phyloP scores from a whole-genome alignment of 352 stramenopile species.

The Phytophthora hybrid region DNA sequence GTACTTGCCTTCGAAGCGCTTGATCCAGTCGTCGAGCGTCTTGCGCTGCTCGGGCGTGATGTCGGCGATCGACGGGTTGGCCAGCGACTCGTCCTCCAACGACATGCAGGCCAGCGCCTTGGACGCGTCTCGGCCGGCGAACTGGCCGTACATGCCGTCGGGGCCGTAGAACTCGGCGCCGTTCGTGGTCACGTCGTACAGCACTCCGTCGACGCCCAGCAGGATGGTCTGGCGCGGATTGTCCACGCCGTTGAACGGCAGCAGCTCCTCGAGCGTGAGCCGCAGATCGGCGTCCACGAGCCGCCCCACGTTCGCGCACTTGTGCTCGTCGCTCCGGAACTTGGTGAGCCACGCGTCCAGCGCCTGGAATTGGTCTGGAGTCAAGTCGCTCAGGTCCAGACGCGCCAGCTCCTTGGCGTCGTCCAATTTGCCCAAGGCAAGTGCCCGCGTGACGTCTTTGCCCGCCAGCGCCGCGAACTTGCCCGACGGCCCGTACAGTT shows the following conservation, averaged over 20 bases:
- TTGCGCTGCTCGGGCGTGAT: slow-evolving; percentile 88
- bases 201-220: slow-evolving; percentile 84
- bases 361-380: slow-evolving; percentile 26
- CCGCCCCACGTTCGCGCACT: slow-evolving; percentile 91
- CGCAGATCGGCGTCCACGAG: slow-evolving; percentile 64
- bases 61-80: slow-evolving; percentile 82
- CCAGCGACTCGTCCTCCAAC: slow-evolving; percentile 90
- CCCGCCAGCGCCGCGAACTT: slow-evolving; percentile 90
- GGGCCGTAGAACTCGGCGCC: slow-evolving; percentile 92
- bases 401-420: slow-evolving; percentile 64
- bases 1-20: slow-evolving; percentile 95
- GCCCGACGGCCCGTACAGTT: slow-evolving; percentile 93
- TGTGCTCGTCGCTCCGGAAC: slow-evolving; percentile 82
- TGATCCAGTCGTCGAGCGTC: slow-evolving; percentile 94
- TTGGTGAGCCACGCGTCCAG: slow-evolving; percentile 86
- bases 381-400: slow-evolving; percentile 60
- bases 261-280: slow-evolving; percentile 73
- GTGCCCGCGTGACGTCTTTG: slow-evolving; percentile 89
- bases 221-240: slow-evolving; percentile 85
- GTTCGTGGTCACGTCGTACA: slow-evolving; percentile 95
- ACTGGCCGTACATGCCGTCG: slow-evolving; percentile 91
- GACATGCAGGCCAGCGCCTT: slow-evolving; percentile 95
- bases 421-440: slow-evolving; percentile 90
- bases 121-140: slow-evolving; percentile 95
- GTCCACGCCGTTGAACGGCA: slow-evolving; percentile 72